Evolutionary conservation across 2,329 filamentous ascomycete genomes (phyloP).

Genomic region (Aspergillus sp.): DNA sequence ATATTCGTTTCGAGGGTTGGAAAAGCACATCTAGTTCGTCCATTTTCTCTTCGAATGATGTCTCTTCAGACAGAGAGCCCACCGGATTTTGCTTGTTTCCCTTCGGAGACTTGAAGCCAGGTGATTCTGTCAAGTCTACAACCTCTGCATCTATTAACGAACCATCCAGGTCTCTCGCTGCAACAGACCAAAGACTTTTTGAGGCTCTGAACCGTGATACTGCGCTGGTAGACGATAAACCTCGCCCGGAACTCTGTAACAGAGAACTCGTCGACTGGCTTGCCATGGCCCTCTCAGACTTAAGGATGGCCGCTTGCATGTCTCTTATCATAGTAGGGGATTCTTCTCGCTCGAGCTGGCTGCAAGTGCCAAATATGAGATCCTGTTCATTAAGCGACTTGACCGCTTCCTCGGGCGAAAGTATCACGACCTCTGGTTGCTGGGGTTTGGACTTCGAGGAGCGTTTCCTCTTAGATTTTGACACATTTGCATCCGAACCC

Average conservation of each 20-base stretch:
- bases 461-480: constrained; percentile 15
- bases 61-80: not conserved
- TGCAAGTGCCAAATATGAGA: constrained; percentile 82
- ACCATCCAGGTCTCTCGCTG: constrained; percentile 65
- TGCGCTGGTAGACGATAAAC: constrained; percentile 10
- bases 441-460: constrained; percentile 23
- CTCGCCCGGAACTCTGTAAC: not conserved
- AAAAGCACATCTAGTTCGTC: not conserved
- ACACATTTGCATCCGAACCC: not conserved
- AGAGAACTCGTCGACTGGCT: constrained; percentile 1
- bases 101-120: not conserved
- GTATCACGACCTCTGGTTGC: constrained; percentile 54
- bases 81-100: not conserved
- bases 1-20: not conserved
- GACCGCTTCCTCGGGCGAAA: constrained; percentile 68
- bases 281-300: constrained; percentile 26
- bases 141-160: constrained; percentile 63
- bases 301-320: constrained; percentile 29
- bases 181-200: constrained; percentile 66
- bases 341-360: constrained; percentile 73
- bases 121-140: constrained; percentile 54
- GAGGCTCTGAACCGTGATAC: constrained; percentile 27
- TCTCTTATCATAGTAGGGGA: constrained; percentile 58
- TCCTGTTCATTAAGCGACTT: constrained; percentile 67
- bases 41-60: not conserved